phyloP scores from a whole-genome alignment of 495 filamentous ascomycete species.

The Penicillium cinerascens region DNA sequence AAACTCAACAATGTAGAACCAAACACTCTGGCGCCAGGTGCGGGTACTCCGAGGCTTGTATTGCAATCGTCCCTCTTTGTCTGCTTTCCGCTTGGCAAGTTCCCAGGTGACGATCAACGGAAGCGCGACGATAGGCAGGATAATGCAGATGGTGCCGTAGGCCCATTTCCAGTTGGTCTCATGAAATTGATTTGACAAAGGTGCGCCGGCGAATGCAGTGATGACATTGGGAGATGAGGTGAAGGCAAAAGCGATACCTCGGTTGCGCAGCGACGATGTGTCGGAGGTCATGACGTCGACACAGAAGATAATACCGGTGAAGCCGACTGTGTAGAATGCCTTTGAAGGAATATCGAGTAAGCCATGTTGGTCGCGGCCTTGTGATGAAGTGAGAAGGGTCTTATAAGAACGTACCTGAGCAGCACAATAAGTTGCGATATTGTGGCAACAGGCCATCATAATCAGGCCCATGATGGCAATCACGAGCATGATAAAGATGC shows the following conservation, averaged over 20 bases:
- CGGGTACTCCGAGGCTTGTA: slow-evolving; percentile 36
- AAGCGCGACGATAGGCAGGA: slow-evolving; percentile 49
- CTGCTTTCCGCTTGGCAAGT: slow-evolving; percentile 53
- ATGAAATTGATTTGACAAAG: slow-evolving; percentile 36
- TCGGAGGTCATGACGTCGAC: slow-evolving; percentile 59
- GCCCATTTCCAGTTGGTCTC: slow-evolving; percentile 57
- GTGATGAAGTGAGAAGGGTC: neutral
- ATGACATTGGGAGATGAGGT: slow-evolving; percentile 49
- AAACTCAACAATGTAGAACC: slow-evolving; percentile 54
- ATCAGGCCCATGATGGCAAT: slow-evolving; percentile 41
- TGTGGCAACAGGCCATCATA: slow-evolving; percentile 47
- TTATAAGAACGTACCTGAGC: slow-evolving; percentile 33
- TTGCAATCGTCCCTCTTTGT: slow-evolving; percentile 29
- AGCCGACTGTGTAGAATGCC: slow-evolving; percentile 51
- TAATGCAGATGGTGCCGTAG: slow-evolving; percentile 56
- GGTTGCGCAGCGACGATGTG: slow-evolving; percentile 54
- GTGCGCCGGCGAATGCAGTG: slow-evolving; percentile 39
- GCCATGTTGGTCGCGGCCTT: neutral
- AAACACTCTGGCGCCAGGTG: slow-evolving; percentile 35
- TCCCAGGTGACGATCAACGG: slow-evolving; percentile 49
- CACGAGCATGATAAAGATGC: slow-evolving; percentile 43
- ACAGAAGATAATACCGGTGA: slow-evolving; percentile 54
- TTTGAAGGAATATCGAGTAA: neutral
- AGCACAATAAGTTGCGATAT: slow-evolving; percentile 44
- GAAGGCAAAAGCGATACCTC: slow-evolving; percentile 58